Evolutionary conservation across 768 basidiomycete genomes (phyloP).

Genomic region (Boletus vermiculosoides): DNA sequence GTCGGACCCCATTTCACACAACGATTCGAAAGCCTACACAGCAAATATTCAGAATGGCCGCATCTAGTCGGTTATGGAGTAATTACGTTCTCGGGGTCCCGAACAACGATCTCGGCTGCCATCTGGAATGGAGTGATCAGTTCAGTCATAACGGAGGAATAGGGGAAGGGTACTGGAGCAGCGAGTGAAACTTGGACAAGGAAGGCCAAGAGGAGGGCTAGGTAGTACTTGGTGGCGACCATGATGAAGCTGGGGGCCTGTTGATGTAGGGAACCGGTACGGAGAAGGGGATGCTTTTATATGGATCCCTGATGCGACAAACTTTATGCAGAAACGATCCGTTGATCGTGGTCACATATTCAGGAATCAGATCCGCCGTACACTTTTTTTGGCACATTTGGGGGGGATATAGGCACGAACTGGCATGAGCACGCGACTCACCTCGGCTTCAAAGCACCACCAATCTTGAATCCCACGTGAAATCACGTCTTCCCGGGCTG

Average conservation of each 20-base stretch:
- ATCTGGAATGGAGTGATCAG: constrained; percentile 9
- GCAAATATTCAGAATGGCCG: background rate
- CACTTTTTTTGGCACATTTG: too few relatives aligned
- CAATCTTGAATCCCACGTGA: too few relatives aligned
- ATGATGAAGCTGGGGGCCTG: constrained; percentile 14
- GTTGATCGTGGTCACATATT: constrained; percentile 11
- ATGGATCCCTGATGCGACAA: background rate
- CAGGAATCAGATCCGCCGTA: constrained; percentile 17
- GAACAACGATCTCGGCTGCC: constrained; percentile 4
- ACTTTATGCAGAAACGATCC: background rate
- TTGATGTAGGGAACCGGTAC: background rate
- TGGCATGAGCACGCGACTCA: too few relatives aligned
- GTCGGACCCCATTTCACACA: too few relatives aligned
- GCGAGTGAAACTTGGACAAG: constrained; percentile 23
- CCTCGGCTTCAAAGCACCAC: too few relatives aligned
- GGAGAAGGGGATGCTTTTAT: constrained; percentile 21
- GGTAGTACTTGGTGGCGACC: constrained; percentile 18
- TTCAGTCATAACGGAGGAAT: background rate
- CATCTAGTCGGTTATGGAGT: background rate
- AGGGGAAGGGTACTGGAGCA: constrained; percentile 16
- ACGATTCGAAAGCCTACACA: too few relatives aligned
- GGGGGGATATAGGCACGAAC: background rate
- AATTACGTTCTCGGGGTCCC: constrained; percentile 11
- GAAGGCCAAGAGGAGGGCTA: constrained; percentile 21
- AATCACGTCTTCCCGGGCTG: too few relatives aligned